Conservation (phyloP, 2,329 filamentous ascomycete genomes). For the Trichoderma sp. region DNA sequence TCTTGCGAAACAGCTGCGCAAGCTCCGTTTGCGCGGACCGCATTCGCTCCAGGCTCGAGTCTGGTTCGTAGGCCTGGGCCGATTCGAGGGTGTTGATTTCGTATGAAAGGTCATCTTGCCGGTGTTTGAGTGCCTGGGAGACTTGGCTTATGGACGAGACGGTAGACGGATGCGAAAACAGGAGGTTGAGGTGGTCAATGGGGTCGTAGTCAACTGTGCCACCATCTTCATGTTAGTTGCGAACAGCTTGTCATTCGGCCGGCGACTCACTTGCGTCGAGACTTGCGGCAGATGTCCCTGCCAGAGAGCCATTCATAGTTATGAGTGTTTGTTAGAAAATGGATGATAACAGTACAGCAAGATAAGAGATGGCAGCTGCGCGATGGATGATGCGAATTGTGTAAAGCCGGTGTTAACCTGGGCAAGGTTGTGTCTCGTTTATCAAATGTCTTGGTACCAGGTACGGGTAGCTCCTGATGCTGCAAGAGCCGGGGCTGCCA, state of each 20-base stretch:
- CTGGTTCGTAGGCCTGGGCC: conserved; percentile 79
- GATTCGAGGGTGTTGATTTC: conserved; percentile 72
- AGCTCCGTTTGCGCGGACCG: conserved; percentile 88
- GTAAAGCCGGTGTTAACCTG: conserved; percentile 10
- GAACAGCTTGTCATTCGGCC: conserved; percentile 21
- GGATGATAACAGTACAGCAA: neutral
- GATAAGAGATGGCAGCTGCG: neutral
- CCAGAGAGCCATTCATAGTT: conserved; percentile 40
- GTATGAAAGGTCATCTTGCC: conserved; percentile 78
- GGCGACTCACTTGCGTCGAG: conserved; percentile 43
- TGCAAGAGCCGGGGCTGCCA: neutral
- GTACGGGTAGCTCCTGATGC: neutral
- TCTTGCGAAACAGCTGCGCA: conserved; percentile 85
- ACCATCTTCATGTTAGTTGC: conserved; percentile 21
- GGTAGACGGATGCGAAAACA: conserved; percentile 87
- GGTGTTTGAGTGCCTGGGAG: conserved; percentile 67
- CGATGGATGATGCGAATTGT: neutral
- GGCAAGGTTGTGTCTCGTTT: neutral
- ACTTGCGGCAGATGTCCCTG: conserved; percentile 39
- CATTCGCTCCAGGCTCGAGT: conserved; percentile 86
- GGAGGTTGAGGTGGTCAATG: conserved; percentile 84
- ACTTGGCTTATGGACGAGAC: conserved; percentile 74
- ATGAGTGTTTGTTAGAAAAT: neutral
- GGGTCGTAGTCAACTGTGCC: conserved; percentile 75
- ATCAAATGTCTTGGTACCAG: neutral